Conservation (phyloP, 441 rosid species). For the Raphanus hybrid region DNA sequence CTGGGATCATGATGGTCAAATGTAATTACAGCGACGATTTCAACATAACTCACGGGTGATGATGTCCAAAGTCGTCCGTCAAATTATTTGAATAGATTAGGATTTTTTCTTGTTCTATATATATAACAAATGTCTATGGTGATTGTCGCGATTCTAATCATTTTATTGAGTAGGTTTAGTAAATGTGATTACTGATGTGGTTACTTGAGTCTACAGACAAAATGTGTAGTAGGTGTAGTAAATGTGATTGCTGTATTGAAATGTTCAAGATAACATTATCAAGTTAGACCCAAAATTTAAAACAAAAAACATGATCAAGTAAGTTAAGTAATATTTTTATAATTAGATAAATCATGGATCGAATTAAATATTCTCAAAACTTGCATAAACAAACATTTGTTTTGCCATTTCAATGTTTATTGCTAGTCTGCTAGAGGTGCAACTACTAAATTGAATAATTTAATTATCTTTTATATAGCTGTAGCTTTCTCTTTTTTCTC, state of each 20-base stretch:
- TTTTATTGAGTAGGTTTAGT: no score
- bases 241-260: neutral
- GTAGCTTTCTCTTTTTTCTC: no score
- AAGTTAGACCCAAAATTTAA: neutral
- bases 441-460: neutral
- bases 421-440: neutral
- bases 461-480: no score
- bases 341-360: neutral
- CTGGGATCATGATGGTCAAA: slow-evolving; percentile 11
- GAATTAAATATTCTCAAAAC: neutral
- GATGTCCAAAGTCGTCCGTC: slow-evolving; percentile 34
- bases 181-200: neutral
- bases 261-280: neutral
- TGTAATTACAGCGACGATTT: slow-evolving; percentile 21
- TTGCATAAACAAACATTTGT: neutral
- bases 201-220: slow-evolving; percentile 9
- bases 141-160: no score
- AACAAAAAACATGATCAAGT: neutral
- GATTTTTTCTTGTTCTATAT: neutral
- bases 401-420: neutral
- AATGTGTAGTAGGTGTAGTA: slow-evolving; percentile 6
- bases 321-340: neutral
- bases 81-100: neutral
- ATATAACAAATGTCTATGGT: neutral
- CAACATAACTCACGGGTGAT: slow-evolving; percentile 26